Evolutionary conservation across 164 flowering plant species (phyloP).

Genomic region (Aristolochia californica): DNA sequence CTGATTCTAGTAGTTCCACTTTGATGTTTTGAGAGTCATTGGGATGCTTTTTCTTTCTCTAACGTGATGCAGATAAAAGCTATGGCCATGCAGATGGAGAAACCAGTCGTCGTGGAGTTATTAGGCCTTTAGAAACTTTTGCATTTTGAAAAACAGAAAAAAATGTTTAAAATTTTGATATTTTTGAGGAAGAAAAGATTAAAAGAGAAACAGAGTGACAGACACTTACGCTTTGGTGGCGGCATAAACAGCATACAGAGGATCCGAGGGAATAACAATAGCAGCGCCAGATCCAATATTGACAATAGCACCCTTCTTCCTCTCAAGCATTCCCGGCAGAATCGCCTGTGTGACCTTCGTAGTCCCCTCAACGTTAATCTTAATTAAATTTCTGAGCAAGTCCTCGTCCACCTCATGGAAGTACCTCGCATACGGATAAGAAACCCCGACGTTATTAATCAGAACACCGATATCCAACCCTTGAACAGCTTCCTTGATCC

Average conservation of each 20-base stretch:
- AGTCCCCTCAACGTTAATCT: constrained; percentile 71
- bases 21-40: no score
- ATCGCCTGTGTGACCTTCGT: constrained; percentile 75
- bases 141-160: no score
- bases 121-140: no score
- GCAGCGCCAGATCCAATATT: constrained; percentile 90
- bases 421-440: constrained; percentile 72
- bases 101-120: no score
- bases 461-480: constrained; percentile 79
- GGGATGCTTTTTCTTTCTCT: no score
- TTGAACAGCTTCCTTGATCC: constrained; percentile 43
- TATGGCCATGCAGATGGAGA: no score
- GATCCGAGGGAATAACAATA: constrained; percentile 69
- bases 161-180: no score
- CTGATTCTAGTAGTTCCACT: no score
- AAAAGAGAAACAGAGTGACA: neutral
- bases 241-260: constrained; percentile 83
- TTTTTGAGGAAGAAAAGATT: neutral
- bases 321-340: constrained; percentile 67
- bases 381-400: constrained; percentile 48
- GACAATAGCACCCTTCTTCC: constrained; percentile 84
- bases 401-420: constrained; percentile 78
- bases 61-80: no score
- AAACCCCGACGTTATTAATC: constrained; percentile 72
- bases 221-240: constrained; percentile 80